Conservation (phyloP, 805 yeast genomes). For the Ogataea kodamae region DNA sequence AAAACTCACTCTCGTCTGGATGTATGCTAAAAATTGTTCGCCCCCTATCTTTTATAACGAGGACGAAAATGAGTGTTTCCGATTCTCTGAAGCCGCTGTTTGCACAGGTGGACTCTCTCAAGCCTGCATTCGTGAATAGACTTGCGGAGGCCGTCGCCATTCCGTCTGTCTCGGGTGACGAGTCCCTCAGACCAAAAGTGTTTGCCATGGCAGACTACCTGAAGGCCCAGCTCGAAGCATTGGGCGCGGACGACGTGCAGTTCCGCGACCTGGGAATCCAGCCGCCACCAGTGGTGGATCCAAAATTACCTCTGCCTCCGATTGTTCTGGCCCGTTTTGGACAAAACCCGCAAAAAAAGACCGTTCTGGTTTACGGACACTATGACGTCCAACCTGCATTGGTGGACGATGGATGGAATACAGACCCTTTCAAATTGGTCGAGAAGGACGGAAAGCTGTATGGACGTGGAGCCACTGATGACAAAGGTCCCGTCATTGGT, state of each 20-base stretch:
- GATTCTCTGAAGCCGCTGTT: constrained; percentile 39
- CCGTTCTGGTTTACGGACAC: constrained; percentile 90
- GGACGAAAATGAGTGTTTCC: constrained; percentile 22
- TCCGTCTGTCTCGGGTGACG: constrained; percentile 93
- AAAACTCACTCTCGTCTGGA: no score
- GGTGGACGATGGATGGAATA: constrained; percentile 89
- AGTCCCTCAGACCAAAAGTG: constrained; percentile 81
- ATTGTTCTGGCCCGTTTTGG: constrained; percentile 91
- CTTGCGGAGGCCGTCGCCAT: constrained; percentile 84
- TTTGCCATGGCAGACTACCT: constrained; percentile 86
- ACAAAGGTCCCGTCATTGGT: constrained; percentile 96
- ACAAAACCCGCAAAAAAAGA: constrained; percentile 75
- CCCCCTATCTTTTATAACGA: constrained; percentile 7
- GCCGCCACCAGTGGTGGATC: constrained; percentile 80
- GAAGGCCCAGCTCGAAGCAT: constrained; percentile 56
- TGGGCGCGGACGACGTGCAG: constrained; percentile 83
- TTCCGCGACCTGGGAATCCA: constrained; percentile 81
- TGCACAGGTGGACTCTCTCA: constrained; percentile 65
- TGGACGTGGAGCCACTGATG: constrained; percentile 97
- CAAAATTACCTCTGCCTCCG: constrained; percentile 80
- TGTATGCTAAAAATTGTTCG: constrained; percentile 12
- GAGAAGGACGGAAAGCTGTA: constrained; percentile 67
- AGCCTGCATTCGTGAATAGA: constrained; percentile 69
- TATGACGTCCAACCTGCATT: constrained; percentile 98
- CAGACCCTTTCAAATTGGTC: constrained; percentile 81